Evolutionary conservation across 371 early-diverging fungal genomes (phyloP).

Genomic region (Mucor piriformis): DNA sequence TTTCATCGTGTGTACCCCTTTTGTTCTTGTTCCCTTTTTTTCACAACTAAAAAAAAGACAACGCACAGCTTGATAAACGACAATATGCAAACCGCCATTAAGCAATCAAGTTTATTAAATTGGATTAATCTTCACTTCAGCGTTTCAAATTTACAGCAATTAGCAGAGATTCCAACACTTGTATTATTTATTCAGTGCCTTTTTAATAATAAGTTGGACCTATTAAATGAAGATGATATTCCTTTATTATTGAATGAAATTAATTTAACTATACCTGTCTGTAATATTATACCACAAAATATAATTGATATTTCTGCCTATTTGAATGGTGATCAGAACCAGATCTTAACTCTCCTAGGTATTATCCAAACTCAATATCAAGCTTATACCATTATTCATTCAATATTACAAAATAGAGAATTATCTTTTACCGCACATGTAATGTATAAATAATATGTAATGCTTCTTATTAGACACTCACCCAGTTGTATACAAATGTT

Average conservation of each 20-base stretch:
- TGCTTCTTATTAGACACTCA: background rate
- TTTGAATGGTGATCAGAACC: slow-evolving; percentile 22
- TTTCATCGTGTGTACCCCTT: background rate
- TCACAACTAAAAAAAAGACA: background rate
- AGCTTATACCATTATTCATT: slow-evolving; percentile 24
- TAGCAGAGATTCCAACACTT: slow-evolving; percentile 6
- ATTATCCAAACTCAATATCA: slow-evolving; percentile 43
- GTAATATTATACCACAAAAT: slow-evolving; percentile 1
- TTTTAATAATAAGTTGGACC: slow-evolving; percentile 4
- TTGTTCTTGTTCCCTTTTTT: slow-evolving; percentile 3
- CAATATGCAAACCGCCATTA: slow-evolving; percentile 3
- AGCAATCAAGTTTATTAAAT: slow-evolving; percentile 9
- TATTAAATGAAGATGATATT: background rate
- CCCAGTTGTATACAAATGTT: background rate
- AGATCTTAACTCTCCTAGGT: slow-evolving; percentile 31
- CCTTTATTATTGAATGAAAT: slow-evolving; percentile 9
- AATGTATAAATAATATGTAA: slow-evolving; percentile 6
- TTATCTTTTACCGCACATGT: slow-evolving; percentile 41
- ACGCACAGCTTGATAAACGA: background rate
- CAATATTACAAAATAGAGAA: slow-evolving; percentile 25
- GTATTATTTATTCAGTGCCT: slow-evolving; percentile 11
- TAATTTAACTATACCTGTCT: slow-evolving; percentile 3
- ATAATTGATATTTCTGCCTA: slow-evolving; percentile 6
- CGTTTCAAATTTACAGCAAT: slow-evolving; percentile 8
- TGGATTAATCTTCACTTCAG: slow-evolving; percentile 15